Conservation (phyloP, 805 yeast genomes). For the Tetrapisispora nanseiensis region DNA sequence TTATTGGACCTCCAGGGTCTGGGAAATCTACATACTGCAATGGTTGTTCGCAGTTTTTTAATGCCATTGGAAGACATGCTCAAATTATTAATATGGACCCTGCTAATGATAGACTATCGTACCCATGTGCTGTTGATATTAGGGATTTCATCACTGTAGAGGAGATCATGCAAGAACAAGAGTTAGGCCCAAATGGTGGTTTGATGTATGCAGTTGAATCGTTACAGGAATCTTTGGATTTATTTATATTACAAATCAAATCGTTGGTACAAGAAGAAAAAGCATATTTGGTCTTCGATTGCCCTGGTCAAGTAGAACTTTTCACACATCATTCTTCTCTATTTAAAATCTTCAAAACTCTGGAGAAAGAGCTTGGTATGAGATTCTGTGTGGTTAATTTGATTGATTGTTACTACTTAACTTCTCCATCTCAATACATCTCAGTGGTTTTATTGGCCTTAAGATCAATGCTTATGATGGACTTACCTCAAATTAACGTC, state of each 20-base stretch:
- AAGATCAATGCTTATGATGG: conserved; percentile 87
- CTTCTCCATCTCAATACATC: conserved; percentile 82
- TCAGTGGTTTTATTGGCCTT: conserved; percentile 71
- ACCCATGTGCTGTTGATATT: conserved; percentile 69
- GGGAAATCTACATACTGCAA: conserved; percentile 93
- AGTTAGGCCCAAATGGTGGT: conserved; percentile 83
- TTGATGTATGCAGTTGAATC: conserved; percentile 78
- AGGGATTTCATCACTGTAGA: conserved; percentile 68
- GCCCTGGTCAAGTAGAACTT: conserved; percentile 94
- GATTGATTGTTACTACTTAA: conserved; percentile 71
- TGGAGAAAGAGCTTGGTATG: conserved; percentile 56
- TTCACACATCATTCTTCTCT: conserved; percentile 84
- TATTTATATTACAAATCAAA: conserved; percentile 47
- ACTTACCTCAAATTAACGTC: conserved; percentile 87
- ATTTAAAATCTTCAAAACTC: conserved; percentile 49
- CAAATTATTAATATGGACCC: conserved; percentile 88
- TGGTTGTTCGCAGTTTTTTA: conserved; percentile 86
- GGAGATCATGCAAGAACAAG: conserved; percentile 63
- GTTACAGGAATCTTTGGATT: conserved; percentile 45
- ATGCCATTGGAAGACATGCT: conserved; percentile 86
- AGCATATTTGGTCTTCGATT: conserved; percentile 70
- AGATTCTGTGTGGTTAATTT: conserved; percentile 78
- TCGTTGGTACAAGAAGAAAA: conserved; percentile 45
- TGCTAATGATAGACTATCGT: conserved; percentile 64
- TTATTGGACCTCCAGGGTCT: conserved; percentile 96